phyloP scores from a whole-genome alignment of 371 early-diverging fungal genomes.

The Apophysomyces sp. region DNA sequence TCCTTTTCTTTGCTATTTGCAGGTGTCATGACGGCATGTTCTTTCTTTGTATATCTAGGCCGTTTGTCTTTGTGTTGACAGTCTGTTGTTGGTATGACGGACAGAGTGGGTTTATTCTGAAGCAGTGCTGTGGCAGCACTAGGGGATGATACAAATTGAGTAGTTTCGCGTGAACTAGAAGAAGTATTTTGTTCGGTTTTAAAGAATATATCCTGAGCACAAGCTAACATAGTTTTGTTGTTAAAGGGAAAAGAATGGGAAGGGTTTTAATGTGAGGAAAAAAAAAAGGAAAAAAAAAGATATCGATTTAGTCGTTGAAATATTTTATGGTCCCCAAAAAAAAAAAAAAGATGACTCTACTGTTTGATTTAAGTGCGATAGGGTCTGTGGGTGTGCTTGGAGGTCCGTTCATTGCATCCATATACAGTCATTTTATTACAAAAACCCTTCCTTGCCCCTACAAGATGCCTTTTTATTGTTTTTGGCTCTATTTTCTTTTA shows the following conservation, averaged over 20 bases:
- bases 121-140: neutral
- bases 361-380: neutral
- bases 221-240: conserved; percentile 27
- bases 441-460: neutral
- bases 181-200: conserved; percentile 4
- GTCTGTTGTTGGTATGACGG: conserved; percentile 10
- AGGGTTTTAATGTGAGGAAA: conserved; percentile 3
- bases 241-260: conserved; percentile 2
- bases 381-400: neutral
- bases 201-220: conserved; percentile 30
- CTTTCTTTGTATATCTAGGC: conserved; percentile 13
- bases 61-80: conserved; percentile 18
- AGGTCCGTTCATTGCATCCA: conserved; percentile 2
- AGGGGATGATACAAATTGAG: neutral
- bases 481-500: too few relatives aligned
- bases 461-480: too few relatives aligned
- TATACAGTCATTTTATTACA: neutral
- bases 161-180: neutral
- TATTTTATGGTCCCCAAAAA: conserved; percentile 1
- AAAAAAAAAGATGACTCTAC: neutral
- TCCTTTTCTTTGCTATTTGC: conserved; percentile 28
- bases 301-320: conserved; percentile 3
- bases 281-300: neutral
- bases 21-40: conserved; percentile 4
- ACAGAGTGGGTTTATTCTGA: neutral